Conservation (phyloP, 2,329 filamentous ascomycete genomes). For the Akanthomyces muscarius region DNA sequence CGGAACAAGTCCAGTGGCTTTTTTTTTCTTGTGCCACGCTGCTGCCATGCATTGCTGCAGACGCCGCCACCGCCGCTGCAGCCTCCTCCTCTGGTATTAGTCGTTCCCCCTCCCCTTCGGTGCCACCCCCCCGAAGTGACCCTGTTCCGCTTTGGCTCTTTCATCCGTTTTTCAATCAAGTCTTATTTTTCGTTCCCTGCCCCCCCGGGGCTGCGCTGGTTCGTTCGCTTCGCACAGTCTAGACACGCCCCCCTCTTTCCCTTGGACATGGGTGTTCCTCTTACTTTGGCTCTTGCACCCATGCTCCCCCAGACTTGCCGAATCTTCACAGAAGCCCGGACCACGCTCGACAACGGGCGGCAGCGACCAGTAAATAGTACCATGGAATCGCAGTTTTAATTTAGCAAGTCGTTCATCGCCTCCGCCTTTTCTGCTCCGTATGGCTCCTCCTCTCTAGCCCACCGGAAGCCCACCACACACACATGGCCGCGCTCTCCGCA, state of each 20-base stretch:
- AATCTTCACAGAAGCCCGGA: neutral
- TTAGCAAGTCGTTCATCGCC: neutral
- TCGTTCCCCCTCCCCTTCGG: neutral
- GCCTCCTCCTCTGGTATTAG: neutral
- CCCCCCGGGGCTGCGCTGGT: neutral
- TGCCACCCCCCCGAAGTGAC: neutral
- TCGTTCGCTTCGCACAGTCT: neutral
- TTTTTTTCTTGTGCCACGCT: neutral
- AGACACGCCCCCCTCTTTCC: neutral
- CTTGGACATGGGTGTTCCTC: neutral
- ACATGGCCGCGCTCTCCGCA: constrained; percentile 12
- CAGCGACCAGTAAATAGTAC: neutral
- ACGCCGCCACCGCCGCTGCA: neutral
- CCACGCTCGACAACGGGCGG: neutral
- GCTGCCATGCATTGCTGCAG: no score
- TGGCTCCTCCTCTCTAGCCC: neutral
- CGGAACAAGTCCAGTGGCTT: neutral
- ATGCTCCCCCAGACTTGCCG: constrained; percentile 12
- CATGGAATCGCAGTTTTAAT: neutral
- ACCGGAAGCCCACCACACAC: constrained; percentile 2
- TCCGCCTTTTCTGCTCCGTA: neutral
- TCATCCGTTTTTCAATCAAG: neutral
- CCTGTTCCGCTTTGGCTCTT: neutral
- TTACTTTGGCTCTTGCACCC: neutral
- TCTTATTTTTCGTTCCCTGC: neutral